A percentile compares a stretch with the other conserved stretches of the same genome.
Evolutionary conservation across 345 rosid species (phyloP).

Genomic region (Syzygium aqueum): DNA sequence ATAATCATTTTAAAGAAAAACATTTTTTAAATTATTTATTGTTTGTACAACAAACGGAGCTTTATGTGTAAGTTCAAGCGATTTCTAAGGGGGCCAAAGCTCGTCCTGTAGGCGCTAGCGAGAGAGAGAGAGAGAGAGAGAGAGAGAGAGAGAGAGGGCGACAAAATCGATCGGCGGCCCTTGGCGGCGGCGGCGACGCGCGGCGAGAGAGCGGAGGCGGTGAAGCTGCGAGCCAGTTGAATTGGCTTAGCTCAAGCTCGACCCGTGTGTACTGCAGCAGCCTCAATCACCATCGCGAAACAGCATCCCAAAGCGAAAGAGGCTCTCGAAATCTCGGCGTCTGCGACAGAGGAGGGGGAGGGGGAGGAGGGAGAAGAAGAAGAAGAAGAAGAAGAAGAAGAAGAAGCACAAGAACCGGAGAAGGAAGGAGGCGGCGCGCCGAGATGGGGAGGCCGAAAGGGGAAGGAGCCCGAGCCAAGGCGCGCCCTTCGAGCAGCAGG

Average conservation of each 20-base stretch:
- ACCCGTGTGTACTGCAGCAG: neutral
- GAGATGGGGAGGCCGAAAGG: slow-evolving; percentile 82
- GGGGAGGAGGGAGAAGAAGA: neutral
- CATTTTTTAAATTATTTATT: no score
- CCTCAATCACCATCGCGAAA: no score
- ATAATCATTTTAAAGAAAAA: no score
- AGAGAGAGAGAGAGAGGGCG: neutral
- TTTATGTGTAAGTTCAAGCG: neutral
- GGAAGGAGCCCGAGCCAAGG: slow-evolving; percentile 65
- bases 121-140: neutral
- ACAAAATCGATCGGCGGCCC: neutral
- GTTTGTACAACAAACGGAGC: neutral
- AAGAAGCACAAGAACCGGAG: no score
- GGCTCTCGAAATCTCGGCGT: neutral
- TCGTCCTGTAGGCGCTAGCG: neutral
- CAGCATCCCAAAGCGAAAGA: no score
- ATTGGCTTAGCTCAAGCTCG: neutral
- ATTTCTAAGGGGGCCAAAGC: neutral
- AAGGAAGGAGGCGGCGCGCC: neutral
- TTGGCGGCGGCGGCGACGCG: neutral
- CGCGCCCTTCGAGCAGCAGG: slow-evolving; percentile 99
- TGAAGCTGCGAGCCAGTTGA: neutral
- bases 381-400: neutral
- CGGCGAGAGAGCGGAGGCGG: neutral
- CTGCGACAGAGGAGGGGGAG: neutral